Evolutionary conservation across 2,329 filamentous ascomycete species (phyloP), one percentile per base, ranked within the genome.

Genomic region (Penicillium expansum): DNA sequence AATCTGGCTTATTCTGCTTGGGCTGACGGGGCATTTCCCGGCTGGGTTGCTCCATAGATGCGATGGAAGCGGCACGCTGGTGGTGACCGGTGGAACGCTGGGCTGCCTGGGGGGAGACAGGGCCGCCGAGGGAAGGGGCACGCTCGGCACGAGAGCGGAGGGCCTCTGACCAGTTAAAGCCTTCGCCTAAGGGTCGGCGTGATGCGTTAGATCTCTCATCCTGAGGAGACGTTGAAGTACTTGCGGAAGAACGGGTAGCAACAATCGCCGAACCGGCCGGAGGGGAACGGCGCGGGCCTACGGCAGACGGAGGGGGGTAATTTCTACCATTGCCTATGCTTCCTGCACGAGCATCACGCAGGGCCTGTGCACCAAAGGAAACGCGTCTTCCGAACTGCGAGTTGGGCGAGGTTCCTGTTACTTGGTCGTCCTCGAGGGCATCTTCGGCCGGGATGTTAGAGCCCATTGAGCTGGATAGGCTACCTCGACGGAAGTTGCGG

Each of bases 141-240:
- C 91, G 92, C 79, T 96, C 91, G 68, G 92, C 92, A 73, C 92
- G 89, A 70, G 87, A 89, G 76, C 92, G 91, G 82, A 97, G 86
- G 80, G 96, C 92, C 80, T 97, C 93, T 72, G 91, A 91, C 89
- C 93, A 96, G 79, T 96, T 96, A 83, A 95, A 96, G 75, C 90
- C 91, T 83, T 94, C 91, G 82, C 91, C 89, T 92, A 85, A 78
- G 62, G 60, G 64, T 67, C 70, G 72, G 66, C 72, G 71, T 71
- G 77, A 79, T 60, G 63, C 50, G 73, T 77, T 75, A 76, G 74
- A 76, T 68, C 60, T 74, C 65, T 73, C 69, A 64, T 72, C 72
- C 65, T 70, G 63, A 61, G 67, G 59, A 64, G 66, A 63, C 59
- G 62, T 64, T 63, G 69, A 68, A 65, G 67, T 72, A 75, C 70